A percentile compares a stretch with the other conserved stretches of the same genome.
Conservation (phyloP, 108 stramenopile species). For the Poteriospumella lacustris region DNA sequence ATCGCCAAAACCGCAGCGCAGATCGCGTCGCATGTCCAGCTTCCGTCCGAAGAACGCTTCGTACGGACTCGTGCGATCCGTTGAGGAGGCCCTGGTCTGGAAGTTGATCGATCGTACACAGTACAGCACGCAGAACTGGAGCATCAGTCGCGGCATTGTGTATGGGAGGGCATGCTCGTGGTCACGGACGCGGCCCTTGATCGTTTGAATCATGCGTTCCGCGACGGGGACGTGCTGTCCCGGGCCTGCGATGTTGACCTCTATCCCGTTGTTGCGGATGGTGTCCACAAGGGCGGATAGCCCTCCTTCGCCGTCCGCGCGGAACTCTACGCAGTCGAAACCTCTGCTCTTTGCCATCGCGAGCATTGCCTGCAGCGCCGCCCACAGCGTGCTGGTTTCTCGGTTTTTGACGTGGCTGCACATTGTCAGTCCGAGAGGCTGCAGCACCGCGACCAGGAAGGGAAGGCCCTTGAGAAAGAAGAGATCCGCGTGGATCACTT, state of each 20-base stretch:
- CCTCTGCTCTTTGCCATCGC: neutral
- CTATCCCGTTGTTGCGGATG: neutral
- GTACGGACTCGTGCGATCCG: neutral
- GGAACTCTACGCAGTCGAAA: neutral
- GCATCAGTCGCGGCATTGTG: neutral
- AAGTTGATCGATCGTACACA: neutral
- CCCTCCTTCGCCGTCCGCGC: neutral
- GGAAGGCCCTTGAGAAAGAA: neutral
- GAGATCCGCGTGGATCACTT: too few relatives aligned
- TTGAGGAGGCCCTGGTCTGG: neutral
- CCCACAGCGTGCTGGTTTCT: neutral
- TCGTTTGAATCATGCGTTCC: neutral
- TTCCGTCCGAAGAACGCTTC: neutral
- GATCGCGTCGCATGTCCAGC: neutral
- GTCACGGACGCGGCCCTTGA: neutral
- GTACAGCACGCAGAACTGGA: neutral
- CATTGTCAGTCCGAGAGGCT: neutral
- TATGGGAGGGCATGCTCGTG: neutral
- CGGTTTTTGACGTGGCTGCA: neutral
- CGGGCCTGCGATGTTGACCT: neutral
- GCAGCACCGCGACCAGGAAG: neutral
- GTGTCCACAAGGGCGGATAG: neutral
- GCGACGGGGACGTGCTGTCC: neutral
- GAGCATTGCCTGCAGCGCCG: neutral
- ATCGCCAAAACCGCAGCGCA: neutral